phyloP scores from a whole-genome alignment of 176 grass and related monocot species.

The Dendrocalamus sinicus region DNA sequence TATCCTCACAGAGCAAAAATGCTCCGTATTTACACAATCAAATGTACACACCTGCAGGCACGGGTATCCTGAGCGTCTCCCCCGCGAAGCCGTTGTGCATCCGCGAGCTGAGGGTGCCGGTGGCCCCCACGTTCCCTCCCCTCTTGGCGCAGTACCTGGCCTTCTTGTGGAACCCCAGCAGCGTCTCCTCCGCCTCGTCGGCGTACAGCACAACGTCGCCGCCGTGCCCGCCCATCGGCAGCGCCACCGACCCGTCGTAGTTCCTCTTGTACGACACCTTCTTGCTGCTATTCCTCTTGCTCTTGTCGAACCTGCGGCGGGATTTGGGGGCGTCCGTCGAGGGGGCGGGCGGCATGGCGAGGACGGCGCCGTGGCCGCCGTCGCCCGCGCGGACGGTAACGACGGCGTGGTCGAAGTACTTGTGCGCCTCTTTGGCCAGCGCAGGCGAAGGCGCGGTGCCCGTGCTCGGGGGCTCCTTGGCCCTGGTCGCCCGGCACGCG shows the following conservation, averaged over 20 bases:
- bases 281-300: slow-evolving; percentile 47
- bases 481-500: slow-evolving; percentile 59
- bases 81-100: slow-evolving; percentile 76
- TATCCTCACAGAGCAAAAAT: neutral
- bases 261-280: slow-evolving; percentile 82
- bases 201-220: slow-evolving; percentile 86
- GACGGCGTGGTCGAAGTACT: slow-evolving; percentile 89
- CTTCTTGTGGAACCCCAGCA: slow-evolving; percentile 86
- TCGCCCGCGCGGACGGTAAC: slow-evolving; percentile 78
- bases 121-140: slow-evolving; percentile 84
- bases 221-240: slow-evolving; percentile 87
- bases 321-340: slow-evolving; percentile 49
- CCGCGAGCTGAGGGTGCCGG: slow-evolving; percentile 71
- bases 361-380: slow-evolving; percentile 86
- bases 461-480: slow-evolving; percentile 41
- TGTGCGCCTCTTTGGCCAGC: slow-evolving; percentile 81
- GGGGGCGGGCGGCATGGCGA: slow-evolving; percentile 60
- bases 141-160: slow-evolving; percentile 72
- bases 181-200: slow-evolving; percentile 68
- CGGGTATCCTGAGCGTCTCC: slow-evolving; percentile 75
- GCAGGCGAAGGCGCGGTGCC: slow-evolving; percentile 16
- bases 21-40: neutral
- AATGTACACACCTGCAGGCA: slow-evolving; percentile 85
- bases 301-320: slow-evolving; percentile 53
- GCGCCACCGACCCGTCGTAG: slow-evolving; percentile 83